phyloP scores from a whole-genome alignment of 2,329 filamentous ascomycete species.

The Colletotrichum chrysophilum region DNA sequence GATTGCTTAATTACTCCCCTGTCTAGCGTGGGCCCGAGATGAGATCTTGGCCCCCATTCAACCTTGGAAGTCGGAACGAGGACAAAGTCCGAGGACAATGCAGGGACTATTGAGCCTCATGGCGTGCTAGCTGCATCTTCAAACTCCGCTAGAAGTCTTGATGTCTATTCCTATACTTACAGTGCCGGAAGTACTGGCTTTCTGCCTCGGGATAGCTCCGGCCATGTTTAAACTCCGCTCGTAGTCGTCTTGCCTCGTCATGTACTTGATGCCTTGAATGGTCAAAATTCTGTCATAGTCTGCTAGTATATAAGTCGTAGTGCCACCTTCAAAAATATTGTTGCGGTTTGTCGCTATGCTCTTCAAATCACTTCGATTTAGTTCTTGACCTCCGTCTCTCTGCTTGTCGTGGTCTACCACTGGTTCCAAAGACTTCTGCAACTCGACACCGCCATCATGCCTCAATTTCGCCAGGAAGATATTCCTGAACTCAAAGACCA shows the following conservation, averaged over 20 bases:
- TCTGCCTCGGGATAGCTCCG: not conserved
- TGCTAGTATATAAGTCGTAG: no score
- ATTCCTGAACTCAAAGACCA: conserved; percentile 50
- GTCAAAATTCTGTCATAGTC: no score
- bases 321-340: no score
- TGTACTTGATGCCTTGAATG: not conserved
- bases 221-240: not conserved
- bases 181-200: rapidly evolving
- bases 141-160: not conserved
- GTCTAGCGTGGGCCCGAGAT: not conserved
- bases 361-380: not conserved
- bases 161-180: not conserved
- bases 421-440: not conserved
- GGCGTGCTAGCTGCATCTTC: not conserved
- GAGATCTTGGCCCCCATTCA: not conserved
- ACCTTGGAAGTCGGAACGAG: not conserved
- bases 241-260: not conserved
- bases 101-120: not conserved
- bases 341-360: no score
- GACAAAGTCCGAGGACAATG: not conserved
- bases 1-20: not conserved
- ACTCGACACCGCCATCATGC: not conserved
- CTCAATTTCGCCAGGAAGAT: conserved; percentile 29
- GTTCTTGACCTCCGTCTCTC: not conserved
- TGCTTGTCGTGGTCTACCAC: rapidly evolving